These are phyloP conservation scores for Juglanconis juglandina DNA, from an alignment of 2,329 filamentous ascomycete species.

Conservation along the genomic window DNA sequence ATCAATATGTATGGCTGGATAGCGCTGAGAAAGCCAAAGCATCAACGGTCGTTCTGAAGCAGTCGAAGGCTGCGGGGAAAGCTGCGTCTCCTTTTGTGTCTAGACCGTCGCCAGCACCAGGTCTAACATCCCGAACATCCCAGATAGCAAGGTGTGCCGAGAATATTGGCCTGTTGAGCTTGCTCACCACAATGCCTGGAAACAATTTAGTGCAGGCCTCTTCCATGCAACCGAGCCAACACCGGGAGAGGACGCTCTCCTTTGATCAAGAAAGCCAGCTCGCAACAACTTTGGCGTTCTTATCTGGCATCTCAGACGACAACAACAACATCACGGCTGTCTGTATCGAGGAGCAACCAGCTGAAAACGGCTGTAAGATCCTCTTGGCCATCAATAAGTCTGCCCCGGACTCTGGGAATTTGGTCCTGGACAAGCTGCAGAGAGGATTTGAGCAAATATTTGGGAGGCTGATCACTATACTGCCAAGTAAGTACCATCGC, in stretches of 20 bases:
- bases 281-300: conserved; percentile 5
- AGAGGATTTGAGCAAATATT: conserved; percentile 6
- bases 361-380: not conserved
- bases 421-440: not conserved
- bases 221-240: not conserved
- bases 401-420: not conserved
- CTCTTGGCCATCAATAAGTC: conserved; percentile 9
- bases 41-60: not conserved
- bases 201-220: not conserved
- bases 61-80: not conserved
- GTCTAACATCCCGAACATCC: not conserved
- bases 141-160: not conserved
- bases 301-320: conserved; percentile 2
- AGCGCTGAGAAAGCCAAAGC: not conserved
- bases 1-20: too few species aligned
- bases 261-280: conserved; percentile 6
- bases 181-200: not conserved
- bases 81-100: not conserved
- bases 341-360: conserved; percentile 5
- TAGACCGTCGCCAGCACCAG: not conserved
- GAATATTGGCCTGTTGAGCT: conserved; percentile 4
- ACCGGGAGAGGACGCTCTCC: not conserved
- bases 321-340: conserved; percentile 7
- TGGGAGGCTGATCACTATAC: not conserved
- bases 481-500: not conserved